A percentile compares a stretch with the other conserved stretches of the same genome.
Conservation (phyloP, 345 rosid genomes). For the Ceriops tagal region DNA sequence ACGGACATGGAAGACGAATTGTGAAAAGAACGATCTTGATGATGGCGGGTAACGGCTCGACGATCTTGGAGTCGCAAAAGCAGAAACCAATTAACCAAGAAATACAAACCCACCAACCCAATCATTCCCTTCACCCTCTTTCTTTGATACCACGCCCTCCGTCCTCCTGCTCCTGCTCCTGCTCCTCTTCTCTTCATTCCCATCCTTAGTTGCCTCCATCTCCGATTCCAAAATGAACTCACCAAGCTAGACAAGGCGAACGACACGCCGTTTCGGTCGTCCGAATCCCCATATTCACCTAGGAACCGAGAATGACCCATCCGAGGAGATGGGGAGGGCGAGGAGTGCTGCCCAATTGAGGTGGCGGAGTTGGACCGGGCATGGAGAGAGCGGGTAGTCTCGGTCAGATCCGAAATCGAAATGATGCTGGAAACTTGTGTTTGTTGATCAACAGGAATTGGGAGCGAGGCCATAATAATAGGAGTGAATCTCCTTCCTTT, state of each 20-base stretch:
- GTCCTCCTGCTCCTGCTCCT: constrained; percentile 36
- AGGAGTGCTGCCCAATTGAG: constrained; percentile 5
- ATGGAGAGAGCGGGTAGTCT: background rate
- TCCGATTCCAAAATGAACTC: constrained; percentile 32
- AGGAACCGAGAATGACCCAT: background rate
- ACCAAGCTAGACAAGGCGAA: constrained; percentile 24
- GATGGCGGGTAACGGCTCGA: constrained; percentile 21
- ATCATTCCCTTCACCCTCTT: constrained; percentile 45
- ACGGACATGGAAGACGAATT: constrained; percentile 38
- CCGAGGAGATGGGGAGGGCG: constrained; percentile 10
- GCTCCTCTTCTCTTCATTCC: constrained; percentile 40
- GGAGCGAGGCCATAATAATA: background rate
- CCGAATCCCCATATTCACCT: background rate
- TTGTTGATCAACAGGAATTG: background rate
- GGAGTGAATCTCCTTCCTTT: background rate
- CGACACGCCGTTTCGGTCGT: constrained; percentile 2
- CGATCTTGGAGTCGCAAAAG: constrained; percentile 57
- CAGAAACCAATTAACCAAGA: constrained; percentile 75
- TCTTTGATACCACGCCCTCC: constrained; percentile 43
- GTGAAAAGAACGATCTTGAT: constrained; percentile 26
- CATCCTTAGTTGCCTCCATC: constrained; percentile 25
- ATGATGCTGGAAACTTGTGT: background rate
- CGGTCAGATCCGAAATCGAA: constrained; percentile 4
- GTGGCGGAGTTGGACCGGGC: background rate
- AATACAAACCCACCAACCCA: constrained; percentile 58